Evolutionary conservation across 139 green algal genomes (phyloP).

Genomic region (Chlorella sp.): DNA sequence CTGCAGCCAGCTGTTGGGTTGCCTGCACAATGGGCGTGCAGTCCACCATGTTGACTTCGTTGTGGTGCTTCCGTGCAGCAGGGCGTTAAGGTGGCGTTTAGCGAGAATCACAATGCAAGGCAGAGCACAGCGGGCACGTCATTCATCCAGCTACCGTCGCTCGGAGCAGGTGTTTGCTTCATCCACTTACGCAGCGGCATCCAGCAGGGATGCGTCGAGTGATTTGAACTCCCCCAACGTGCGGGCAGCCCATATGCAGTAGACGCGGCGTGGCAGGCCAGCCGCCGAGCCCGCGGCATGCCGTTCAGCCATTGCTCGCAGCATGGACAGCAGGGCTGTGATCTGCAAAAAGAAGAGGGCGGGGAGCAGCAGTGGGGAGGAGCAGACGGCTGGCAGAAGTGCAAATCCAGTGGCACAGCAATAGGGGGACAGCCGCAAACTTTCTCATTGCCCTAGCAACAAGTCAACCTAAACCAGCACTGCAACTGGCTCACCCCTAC

Average conservation of each 20-base stretch:
- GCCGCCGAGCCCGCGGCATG: background rate
- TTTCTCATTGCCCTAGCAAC: background rate
- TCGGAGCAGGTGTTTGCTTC: too few relatives aligned
- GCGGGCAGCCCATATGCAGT: conserved; percentile 28
- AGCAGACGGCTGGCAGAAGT: too few relatives aligned
- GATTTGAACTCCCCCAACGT: background rate
- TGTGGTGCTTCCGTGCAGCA: background rate
- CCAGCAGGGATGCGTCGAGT: conserved; percentile 22
- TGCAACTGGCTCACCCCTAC: conserved; percentile 35
- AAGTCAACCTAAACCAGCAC: background rate
- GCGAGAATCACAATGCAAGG: too few relatives aligned
- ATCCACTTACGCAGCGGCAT: conserved; percentile 8
- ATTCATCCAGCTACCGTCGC: too few relatives aligned
- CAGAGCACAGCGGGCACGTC: too few relatives aligned
- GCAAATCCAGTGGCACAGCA: too few relatives aligned
- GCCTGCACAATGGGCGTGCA: too few relatives aligned
- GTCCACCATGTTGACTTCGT: too few relatives aligned
- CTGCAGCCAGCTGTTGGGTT: conserved; percentile 12
- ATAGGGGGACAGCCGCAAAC: too few relatives aligned
- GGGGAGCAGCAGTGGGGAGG: too few relatives aligned
- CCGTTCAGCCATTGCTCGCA: conserved; percentile 5
- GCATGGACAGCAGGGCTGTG: conserved; percentile 32
- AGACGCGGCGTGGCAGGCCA: background rate
- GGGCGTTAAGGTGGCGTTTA: too few relatives aligned
- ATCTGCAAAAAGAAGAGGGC: background rate